phyloP scores from a whole-genome alignment of 169 alveolate species.

The Cryptosporidium parvum region DNA sequence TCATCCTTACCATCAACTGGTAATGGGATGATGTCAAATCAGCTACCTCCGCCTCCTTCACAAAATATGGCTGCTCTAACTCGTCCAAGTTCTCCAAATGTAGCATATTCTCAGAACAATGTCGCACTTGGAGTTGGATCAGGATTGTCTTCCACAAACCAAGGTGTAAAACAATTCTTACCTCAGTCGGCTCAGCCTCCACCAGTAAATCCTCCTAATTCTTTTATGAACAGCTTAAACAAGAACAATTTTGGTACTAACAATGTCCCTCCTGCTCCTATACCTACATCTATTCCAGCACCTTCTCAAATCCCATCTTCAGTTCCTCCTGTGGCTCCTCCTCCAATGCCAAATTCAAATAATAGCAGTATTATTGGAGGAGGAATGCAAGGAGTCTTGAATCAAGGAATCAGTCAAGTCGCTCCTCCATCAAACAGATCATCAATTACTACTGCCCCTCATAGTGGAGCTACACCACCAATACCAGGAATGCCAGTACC shows the following conservation, averaged over 20 bases:
- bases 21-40: background rate
- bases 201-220: background rate
- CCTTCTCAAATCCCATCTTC: background rate
- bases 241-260: background rate
- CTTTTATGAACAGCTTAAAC: background rate
- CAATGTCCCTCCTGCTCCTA: background rate
- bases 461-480: conserved; percentile 87
- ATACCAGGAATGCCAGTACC: conserved; percentile 91
- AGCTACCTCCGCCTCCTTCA: conserved; percentile 50
- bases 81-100: conserved; percentile 59
- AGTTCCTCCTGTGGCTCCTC: background rate
- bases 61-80: conserved; percentile 5
- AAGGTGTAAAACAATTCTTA: background rate
- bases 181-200: background rate
- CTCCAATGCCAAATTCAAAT: conserved; percentile 16
- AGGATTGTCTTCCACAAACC: conserved; percentile 2
- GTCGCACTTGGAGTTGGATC: background rate
- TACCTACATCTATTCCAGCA: background rate
- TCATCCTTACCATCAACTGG: conserved; percentile 35
- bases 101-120: background rate
- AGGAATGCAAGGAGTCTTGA: background rate
- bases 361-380: conserved; percentile 13
- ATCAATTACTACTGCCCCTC: conserved; percentile 85
- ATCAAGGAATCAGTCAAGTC: background rate
- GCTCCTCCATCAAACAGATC: conserved; percentile 25